phyloP scores from a whole-genome alignment of 345 rosid species.

The Dimocarpus longan region DNA sequence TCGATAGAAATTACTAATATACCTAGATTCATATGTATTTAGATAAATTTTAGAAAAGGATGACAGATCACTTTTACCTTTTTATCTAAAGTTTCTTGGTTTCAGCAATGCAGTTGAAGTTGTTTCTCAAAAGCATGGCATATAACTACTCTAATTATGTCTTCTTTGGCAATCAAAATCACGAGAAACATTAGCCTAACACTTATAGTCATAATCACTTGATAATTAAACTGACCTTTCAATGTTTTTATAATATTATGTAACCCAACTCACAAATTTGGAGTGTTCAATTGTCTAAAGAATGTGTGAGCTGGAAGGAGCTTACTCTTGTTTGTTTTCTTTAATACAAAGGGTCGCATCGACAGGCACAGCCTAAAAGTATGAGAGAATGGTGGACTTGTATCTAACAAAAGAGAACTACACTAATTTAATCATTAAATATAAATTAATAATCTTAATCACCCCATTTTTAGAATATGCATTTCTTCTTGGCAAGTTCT shows the following conservation, averaged over 20 bases:
- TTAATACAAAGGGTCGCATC: neutral
- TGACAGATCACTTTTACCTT: neutral
- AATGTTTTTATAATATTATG: neutral
- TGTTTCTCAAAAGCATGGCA: neutral
- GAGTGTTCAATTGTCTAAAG: neutral
- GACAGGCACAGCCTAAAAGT: neutral
- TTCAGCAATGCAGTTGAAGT: neutral
- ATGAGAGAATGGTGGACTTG: neutral
- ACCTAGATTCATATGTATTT: neutral
- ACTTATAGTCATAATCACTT: neutral
- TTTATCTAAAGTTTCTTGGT: neutral
- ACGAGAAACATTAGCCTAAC: too few relatives aligned
- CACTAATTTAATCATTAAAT: neutral
- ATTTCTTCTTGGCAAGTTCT: neutral
- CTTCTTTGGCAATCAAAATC: neutral
- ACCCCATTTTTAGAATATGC: neutral
- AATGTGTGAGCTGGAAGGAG: neutral
- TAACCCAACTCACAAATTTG: neutral
- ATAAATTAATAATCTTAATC: constrained; percentile 1
- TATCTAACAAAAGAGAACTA: neutral
- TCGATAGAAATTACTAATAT: neutral
- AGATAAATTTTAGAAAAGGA: neutral
- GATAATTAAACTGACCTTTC: neutral
- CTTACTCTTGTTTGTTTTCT: neutral
- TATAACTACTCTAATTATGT: neutral